Evolutionary conservation across 805 yeast genomes (phyloP).

Genomic region (Yamadazyma tumulicola): DNA sequence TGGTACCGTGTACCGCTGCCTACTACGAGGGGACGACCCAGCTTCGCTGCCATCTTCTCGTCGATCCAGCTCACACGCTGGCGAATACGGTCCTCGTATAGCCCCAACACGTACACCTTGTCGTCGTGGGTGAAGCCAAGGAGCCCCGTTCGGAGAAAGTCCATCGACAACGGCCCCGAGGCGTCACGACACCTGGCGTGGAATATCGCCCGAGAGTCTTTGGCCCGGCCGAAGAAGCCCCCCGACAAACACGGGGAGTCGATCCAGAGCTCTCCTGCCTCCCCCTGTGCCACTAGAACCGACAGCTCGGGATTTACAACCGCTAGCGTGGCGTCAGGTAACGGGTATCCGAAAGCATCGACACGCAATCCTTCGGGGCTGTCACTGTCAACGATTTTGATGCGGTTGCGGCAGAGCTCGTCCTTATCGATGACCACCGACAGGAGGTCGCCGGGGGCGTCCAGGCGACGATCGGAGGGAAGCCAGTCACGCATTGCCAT

Average conservation of each 20-base stretch:
- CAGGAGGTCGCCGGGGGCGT: conserved; percentile 41
- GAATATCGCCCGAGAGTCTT: conserved; percentile 67
- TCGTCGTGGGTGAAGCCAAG: conserved; percentile 88
- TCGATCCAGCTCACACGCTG: conserved; percentile 71
- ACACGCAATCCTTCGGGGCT: conserved; percentile 59
- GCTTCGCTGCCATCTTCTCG: conserved; percentile 33
- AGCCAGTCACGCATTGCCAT: conserved; percentile 91
- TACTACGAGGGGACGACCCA: conserved; percentile 28
- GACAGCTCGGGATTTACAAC: conserved; percentile 92
- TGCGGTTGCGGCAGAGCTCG: conserved; percentile 67
- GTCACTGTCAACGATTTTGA: conserved; percentile 59
- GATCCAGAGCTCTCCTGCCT: conserved; percentile 97
- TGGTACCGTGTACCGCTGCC: conserved; percentile 56
- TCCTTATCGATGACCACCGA: conserved; percentile 72
- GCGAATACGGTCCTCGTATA: conserved; percentile 86
- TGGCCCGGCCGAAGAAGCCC: conserved; percentile 75
- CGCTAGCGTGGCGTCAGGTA: conserved; percentile 92
- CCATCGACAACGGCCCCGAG: conserved; percentile 65
- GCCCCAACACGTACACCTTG: conserved; percentile 81
- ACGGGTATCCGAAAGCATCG: conserved; percentile 90
- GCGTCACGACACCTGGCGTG: conserved; percentile 78
- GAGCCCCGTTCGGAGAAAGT: conserved; percentile 85
- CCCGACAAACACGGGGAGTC: conserved; percentile 89
- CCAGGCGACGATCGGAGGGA: conserved; percentile 16
- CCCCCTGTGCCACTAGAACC: conserved; percentile 65